phyloP scores from a whole-genome alignment of 2,329 filamentous ascomycete genomes.

The Alternaria hordeiaustralica region DNA sequence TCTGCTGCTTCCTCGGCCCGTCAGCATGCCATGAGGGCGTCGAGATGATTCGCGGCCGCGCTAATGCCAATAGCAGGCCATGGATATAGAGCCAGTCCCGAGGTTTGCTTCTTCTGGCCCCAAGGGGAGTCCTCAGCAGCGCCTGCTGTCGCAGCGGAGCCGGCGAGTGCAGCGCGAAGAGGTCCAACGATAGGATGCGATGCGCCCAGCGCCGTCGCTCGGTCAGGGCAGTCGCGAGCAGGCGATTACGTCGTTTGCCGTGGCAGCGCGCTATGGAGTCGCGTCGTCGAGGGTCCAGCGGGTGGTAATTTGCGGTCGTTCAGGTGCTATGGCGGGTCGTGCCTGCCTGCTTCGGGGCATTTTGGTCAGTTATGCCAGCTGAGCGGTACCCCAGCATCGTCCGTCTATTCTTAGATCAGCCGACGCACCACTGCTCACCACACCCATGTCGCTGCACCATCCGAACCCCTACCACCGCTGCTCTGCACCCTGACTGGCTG shows the following conservation, averaged over 20 bases:
- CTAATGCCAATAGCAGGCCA: conserved; percentile 29
- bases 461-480: conserved; percentile 5
- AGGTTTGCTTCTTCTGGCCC: not conserved
- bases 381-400: conserved; percentile 12
- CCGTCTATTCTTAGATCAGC: conserved; percentile 25
- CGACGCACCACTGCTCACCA: conserved; percentile 11
- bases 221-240: not conserved
- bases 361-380: conserved; percentile 31
- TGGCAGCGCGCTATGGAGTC: conserved; percentile 15
- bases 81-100: conserved; percentile 11
- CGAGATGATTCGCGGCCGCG: conserved; percentile 26
- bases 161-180: conserved; percentile 27
- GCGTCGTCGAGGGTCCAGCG: conserved; percentile 20
- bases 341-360: conserved; percentile 33
- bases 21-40: conserved; percentile 43
- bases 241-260: conserved; percentile 10
- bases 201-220: conserved; percentile 36
- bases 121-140: not conserved
- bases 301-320: conserved; percentile 40
- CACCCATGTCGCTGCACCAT: conserved; percentile 21
- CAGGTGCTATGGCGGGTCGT: conserved; percentile 23
- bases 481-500: conserved; percentile 10
- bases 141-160: conserved; percentile 17
- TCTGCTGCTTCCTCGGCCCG: conserved; percentile 26
- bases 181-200: conserved; percentile 35